phyloP scores from a whole-genome alignment of 345 rosid species.

The Salix dunnii region DNA sequence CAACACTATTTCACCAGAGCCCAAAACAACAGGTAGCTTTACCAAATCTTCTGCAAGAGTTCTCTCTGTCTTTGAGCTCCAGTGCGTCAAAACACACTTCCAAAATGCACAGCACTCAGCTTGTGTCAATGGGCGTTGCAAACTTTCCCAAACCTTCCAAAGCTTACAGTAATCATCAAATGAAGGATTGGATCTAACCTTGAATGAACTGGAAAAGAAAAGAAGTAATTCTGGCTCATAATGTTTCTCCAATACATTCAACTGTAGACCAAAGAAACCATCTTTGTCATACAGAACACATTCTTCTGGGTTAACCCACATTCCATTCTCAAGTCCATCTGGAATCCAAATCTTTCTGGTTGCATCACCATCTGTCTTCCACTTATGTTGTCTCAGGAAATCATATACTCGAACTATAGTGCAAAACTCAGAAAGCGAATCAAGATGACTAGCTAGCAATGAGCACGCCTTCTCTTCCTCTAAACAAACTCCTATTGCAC shows the following conservation, averaged over 20 bases:
- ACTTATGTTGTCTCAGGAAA: conserved; percentile 28
- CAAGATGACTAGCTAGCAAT: conserved; percentile 40
- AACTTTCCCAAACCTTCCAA: conserved; percentile 68
- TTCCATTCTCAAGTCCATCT: conserved; percentile 26
- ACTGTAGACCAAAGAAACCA: conserved; percentile 41
- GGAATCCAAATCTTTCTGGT: conserved; percentile 53
- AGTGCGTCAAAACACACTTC: conserved; percentile 30
- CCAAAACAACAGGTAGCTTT: conserved; percentile 49
- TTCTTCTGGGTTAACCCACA: conserved; percentile 47
- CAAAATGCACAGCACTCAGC: conserved; percentile 66
- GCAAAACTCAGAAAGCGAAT: conserved; percentile 34
- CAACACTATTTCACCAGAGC: conserved; percentile 34
- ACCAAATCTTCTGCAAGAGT: conserved; percentile 33
- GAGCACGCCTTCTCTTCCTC: conserved; percentile 25
- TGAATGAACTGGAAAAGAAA: conserved; percentile 42
- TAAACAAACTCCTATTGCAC: conserved; percentile 42
- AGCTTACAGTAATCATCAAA: conserved; percentile 52
- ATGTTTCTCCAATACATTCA: conserved; percentile 48
- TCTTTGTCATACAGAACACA: conserved; percentile 51
- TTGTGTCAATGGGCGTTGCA: conserved; percentile 27
- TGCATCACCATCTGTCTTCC: conserved; percentile 34
- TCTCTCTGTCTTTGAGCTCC: conserved; percentile 15
- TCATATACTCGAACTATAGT: conserved; percentile 47
- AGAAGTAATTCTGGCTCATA: conserved; percentile 23
- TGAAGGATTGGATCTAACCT: conserved; percentile 42